Percentiles rank a stretch among this genome's conserved stretches.
Evolutionary conservation across 208 protist species (phyloP).

Genomic region (Trypanosoma rangeli): DNA sequence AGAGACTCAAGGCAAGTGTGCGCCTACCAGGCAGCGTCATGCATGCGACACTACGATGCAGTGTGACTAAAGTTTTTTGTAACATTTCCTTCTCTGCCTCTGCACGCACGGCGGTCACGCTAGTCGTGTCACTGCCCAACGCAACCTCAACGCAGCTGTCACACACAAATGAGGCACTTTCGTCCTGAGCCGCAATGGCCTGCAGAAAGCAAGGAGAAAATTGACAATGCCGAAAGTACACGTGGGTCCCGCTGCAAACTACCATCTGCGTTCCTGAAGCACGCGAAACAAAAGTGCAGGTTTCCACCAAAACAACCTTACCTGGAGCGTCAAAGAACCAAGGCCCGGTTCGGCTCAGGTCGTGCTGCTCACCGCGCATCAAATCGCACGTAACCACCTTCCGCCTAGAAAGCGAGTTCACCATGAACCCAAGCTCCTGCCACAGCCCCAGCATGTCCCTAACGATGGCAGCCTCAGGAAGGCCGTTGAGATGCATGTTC

Average conservation of each 20-base stretch:
- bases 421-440: conserved; percentile 1
- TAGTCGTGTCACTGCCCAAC: background rate
- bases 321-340: conserved; percentile 44
- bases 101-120: background rate
- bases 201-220: conserved; percentile 25
- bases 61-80: background rate
- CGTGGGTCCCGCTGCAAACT: conserved; percentile 38
- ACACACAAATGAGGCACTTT: conserved; percentile 31
- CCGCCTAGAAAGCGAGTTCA: conserved; percentile 24
- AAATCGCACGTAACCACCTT: conserved; percentile 25
- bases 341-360: conserved; percentile 43
- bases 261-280: conserved; percentile 16
- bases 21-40: background rate
- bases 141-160: conserved; percentile 25
- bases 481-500: conserved; percentile 25
- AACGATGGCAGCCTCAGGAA: conserved; percentile 1
- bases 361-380: conserved; percentile 19
- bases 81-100: background rate
- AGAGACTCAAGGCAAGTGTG: background rate
- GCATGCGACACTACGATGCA: background rate
- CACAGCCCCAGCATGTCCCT: conserved; percentile 2
- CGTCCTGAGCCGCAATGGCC: conserved; percentile 19
- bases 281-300: conserved; percentile 40
- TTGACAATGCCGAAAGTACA: conserved; percentile 48
- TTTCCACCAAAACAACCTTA: conserved; percentile 45